These are phyloP conservation scores for Calocera viscosa DNA, from an alignment of 768 basidiomycete genomes.

Conservation along the genomic window DNA sequence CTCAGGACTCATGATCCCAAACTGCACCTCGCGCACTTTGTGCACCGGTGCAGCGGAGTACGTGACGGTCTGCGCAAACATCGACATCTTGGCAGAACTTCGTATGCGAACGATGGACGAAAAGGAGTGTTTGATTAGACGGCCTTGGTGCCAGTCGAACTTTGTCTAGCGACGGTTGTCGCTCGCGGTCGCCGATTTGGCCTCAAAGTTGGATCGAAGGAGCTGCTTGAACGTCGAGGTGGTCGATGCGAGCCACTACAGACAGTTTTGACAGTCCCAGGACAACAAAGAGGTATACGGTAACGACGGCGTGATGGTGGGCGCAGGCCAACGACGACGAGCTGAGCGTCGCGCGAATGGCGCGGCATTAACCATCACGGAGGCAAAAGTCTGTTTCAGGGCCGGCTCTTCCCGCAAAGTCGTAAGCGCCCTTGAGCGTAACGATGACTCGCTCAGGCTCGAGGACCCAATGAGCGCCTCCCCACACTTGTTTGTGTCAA, in stretches of 20 bases:
- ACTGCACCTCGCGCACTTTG: conserved; percentile 95
- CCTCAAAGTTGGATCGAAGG: not conserved
- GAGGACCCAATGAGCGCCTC: too few relatives aligned
- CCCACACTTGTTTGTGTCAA: too few relatives aligned
- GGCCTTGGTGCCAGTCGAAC: not conserved
- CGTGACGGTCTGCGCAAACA: conserved; percentile 27
- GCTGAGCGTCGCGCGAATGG: not conserved
- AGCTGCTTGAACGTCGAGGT: not conserved
- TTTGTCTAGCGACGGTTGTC: not conserved
- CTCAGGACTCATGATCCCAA: conserved; percentile 96
- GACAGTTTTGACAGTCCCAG: not conserved
- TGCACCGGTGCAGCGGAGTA: conserved; percentile 88
- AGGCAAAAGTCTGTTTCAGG: conserved; percentile 10
- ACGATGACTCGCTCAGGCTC: conserved; percentile 1
- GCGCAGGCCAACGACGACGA: conserved; percentile 3
- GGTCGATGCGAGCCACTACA: not conserved
- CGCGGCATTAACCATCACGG: not conserved
- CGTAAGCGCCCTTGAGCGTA: not conserved
- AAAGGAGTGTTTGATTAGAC: not conserved
- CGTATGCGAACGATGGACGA: not conserved
- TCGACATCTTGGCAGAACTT: not conserved
- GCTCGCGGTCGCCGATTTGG: not conserved
- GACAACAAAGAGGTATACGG: not conserved
- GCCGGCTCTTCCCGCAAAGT: not conserved
- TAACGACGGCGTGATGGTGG: not conserved